Evolutionary conservation across 2,329 filamentous ascomycete species (phyloP).

Genomic region (Botrytis porri): DNA sequence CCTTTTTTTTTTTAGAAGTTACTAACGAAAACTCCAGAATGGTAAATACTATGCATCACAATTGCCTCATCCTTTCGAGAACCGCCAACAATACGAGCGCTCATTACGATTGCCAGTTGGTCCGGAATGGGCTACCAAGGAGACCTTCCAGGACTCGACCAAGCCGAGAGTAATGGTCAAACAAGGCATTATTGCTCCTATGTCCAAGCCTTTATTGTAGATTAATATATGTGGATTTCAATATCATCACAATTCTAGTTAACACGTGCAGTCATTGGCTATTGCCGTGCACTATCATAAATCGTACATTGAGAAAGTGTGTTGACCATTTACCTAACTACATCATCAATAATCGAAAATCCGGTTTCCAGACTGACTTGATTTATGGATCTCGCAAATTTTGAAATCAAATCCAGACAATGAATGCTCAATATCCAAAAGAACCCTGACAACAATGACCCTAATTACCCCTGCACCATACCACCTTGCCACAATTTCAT

Average conservation of each 20-base stretch:
- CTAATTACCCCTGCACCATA: not conserved
- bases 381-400: not conserved
- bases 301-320: not conserved
- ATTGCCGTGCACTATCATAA: too few relatives aligned
- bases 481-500: not conserved
- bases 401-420: not conserved
- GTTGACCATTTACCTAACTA: not conserved
- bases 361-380: not conserved
- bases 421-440: not conserved
- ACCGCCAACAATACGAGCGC: conserved; percentile 82
- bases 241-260: not conserved
- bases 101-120: conserved; percentile 83
- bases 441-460: not conserved
- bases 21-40: conserved; percentile 53
- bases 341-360: not conserved
- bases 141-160: conserved; percentile 83
- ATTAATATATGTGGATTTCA: not conserved
- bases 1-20: not conserved
- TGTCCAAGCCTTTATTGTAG: conserved; percentile 65
- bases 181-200: conserved; percentile 83
- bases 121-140: conserved; percentile 95
- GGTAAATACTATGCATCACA: conserved; percentile 80
- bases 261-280: not conserved
- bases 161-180: conserved; percentile 89
- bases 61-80: conserved; percentile 89